Evolutionary conservation across 2,329 filamentous ascomycete species (phyloP).

Genomic region (Arachnomyces sp.): DNA sequence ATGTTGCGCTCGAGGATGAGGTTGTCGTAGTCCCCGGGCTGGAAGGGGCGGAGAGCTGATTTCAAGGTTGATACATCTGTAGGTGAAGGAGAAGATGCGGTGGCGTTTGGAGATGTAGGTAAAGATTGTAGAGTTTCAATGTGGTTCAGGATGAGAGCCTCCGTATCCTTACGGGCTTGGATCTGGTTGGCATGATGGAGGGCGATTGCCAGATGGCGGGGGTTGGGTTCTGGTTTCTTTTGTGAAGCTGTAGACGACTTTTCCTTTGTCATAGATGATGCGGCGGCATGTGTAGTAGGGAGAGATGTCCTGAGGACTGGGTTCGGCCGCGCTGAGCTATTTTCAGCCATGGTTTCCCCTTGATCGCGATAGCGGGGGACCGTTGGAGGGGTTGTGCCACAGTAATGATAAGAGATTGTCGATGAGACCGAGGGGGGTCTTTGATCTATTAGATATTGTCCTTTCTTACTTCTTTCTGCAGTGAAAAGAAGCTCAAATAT

Average conservation of each 20-base stretch:
- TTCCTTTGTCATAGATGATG: constrained; percentile 22
- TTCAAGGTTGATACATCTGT: constrained; percentile 60
- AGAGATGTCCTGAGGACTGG: constrained; percentile 55
- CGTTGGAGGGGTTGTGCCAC: constrained; percentile 4
- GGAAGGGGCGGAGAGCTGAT: constrained; percentile 60
- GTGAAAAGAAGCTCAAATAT: too few relatives aligned
- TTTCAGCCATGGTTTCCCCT: constrained; percentile 13
- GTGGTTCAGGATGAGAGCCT: constrained; percentile 62
- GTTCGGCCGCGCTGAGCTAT: constrained; percentile 34
- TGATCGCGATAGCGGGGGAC: neutral
- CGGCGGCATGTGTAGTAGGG: constrained; percentile 31
- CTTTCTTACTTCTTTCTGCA: too few relatives aligned
- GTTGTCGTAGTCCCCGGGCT: constrained; percentile 81
- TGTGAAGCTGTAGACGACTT: constrained; percentile 11
- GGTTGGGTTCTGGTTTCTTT: constrained; percentile 33
- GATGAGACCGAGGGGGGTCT: too few relatives aligned
- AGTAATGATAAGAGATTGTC: too few relatives aligned
- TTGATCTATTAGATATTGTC: too few relatives aligned
- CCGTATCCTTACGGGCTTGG: constrained; percentile 70
- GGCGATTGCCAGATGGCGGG: constrained; percentile 52
- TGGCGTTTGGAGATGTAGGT: constrained; percentile 45
- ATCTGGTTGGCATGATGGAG: constrained; percentile 74
- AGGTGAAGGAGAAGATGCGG: constrained; percentile 45
- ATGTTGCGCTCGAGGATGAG: constrained; percentile 84
- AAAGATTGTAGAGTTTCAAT: constrained; percentile 63